Evolutionary conservation across 306 rosid species (phyloP).

Genomic region (Gastrolobium villosum): DNA sequence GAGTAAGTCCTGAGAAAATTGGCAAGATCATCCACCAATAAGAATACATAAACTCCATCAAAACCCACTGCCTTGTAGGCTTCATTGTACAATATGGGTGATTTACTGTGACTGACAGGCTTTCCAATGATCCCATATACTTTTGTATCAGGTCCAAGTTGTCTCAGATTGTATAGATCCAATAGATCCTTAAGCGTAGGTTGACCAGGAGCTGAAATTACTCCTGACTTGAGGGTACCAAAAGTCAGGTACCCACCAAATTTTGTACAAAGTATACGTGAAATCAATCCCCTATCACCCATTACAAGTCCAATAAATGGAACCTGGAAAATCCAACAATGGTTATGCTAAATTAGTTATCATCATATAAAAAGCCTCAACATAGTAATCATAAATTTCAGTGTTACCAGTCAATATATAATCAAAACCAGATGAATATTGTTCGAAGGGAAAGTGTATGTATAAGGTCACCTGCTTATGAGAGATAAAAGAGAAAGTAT

Average conservation of each 20-base stretch:
- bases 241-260: conserved; percentile 92
- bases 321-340: conserved; percentile 69
- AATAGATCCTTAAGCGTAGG: conserved; percentile 85
- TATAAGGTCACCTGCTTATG: conserved; percentile 25
- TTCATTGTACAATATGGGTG: conserved; percentile 75
- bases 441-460: neutral
- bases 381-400: conserved; percentile 18
- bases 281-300: conserved; percentile 90
- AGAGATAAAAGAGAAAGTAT: neutral
- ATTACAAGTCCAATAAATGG: conserved; percentile 91
- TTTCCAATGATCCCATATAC: conserved; percentile 92
- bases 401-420: conserved; percentile 33
- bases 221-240: conserved; percentile 81
- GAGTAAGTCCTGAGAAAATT: conserved; percentile 80
- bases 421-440: neutral
- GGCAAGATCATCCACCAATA: conserved; percentile 87
- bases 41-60: conserved; percentile 76
- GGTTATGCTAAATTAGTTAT: conserved; percentile 31
- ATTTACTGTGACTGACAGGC: conserved; percentile 93
- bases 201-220: conserved; percentile 96
- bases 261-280: conserved; percentile 87
- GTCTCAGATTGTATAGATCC: conserved; percentile 76
- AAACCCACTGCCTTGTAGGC: conserved; percentile 83
- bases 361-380: conserved; percentile 36
- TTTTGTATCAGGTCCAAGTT: conserved; percentile 76